Evolutionary conservation across 202 grass and related monocot genomes (phyloP).

Genomic region (Hordeum pubiflorum): DNA sequence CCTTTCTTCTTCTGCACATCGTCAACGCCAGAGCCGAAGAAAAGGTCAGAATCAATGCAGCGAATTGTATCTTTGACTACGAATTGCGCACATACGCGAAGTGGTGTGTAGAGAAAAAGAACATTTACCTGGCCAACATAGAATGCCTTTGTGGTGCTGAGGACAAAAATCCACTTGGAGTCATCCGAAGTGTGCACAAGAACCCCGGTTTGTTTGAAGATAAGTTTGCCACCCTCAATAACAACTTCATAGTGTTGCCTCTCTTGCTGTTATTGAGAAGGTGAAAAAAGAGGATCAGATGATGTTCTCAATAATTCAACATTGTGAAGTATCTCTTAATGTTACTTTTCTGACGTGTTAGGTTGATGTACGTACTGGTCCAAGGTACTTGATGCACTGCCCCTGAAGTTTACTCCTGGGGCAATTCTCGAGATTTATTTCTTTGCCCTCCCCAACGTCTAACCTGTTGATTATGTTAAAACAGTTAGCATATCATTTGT

Average conservation of each 20-base stretch:
- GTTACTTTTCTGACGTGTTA: neutral
- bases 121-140: conserved; percentile 81
- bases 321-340: neutral
- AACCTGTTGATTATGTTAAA: conserved; percentile 51
- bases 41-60: conserved; percentile 26
- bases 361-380: conserved; percentile 55
- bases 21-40: neutral
- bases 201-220: conserved; percentile 45
- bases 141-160: conserved; percentile 61
- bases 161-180: conserved; percentile 97
- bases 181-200: conserved; percentile 58
- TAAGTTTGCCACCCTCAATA: conserved; percentile 54
- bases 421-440: conserved; percentile 84
- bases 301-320: neutral
- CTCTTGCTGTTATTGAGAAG: conserved; percentile 56
- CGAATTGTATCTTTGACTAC: neutral
- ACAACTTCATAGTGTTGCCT: conserved; percentile 79
- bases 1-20: conserved; percentile 89
- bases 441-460: conserved; percentile 96
- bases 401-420: conserved; percentile 75
- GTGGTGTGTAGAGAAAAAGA: neutral
- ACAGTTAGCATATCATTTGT: neutral
- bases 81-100: neutral
- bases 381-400: conserved; percentile 92
- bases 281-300: conserved; percentile 2